phyloP scores from a whole-genome alignment of 2,329 filamentous ascomycete genomes.

The Xenoacremonium recifei region DNA sequence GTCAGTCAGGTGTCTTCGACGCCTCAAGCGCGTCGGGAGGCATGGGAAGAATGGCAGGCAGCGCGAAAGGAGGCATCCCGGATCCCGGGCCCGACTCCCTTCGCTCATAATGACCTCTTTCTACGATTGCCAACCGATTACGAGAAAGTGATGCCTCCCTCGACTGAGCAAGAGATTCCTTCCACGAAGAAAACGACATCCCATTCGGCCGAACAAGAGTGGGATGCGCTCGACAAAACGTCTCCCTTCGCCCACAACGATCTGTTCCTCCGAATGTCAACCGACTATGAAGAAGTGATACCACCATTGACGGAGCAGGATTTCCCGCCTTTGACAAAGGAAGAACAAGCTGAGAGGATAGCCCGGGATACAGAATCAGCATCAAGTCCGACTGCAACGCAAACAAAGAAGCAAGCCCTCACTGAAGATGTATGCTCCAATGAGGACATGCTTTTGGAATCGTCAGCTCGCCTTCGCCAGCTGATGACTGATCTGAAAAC shows the following conservation, averaged over 20 bases:
- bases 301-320: slow-evolving; percentile 1
- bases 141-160: slow-evolving; percentile 4
- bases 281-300: slow-evolving; percentile 9
- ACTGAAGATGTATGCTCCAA: no score
- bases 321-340: no score
- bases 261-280: slow-evolving; percentile 15
- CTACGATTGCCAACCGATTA: slow-evolving; percentile 15
- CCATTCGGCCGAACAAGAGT: no score
- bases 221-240: slow-evolving; percentile 21
- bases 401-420: no score
- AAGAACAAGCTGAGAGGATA: no score
- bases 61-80: slow-evolving; percentile 12
- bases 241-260: slow-evolving; percentile 14
- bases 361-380: no score
- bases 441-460: no score
- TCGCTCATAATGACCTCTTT: slow-evolving; percentile 15
- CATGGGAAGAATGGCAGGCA: slow-evolving; percentile 25
- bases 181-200: no score
- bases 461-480: no score
- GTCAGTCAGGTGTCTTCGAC: no score
- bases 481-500: no score
- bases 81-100: slow-evolving; percentile 5
- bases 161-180: background rate
- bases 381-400: no score
- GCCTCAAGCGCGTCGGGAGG: slow-evolving; percentile 12